Evolutionary conservation across 352 stramenopile genomes (phyloP), one percentile per base, ranked within the genome.

Genomic region (Pythium phragmitis): DNA sequence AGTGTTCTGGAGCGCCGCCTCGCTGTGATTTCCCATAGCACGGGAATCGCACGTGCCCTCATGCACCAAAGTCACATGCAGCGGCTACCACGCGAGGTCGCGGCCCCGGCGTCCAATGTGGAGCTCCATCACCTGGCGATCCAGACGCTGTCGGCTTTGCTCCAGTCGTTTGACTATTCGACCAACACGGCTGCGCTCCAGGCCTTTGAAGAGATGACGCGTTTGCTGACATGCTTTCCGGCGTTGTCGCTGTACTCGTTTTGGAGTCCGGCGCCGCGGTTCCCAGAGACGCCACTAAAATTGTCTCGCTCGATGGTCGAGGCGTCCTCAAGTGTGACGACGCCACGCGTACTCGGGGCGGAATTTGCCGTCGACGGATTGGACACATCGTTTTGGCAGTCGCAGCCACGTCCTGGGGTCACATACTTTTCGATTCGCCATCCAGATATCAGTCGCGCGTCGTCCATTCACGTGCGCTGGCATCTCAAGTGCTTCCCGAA

Each of bases 111-210:
- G 4, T 46, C 52, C 0, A 87, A 85, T 21, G 60, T 92, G 26
- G 83, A 94, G 57, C 70, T 96, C 1, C 87, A 96, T 41, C 82
- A 96, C 63, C 70, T 96, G 33, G 87, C 83, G 2, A 94, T 96
- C 37, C 85, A 91, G 55, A 92, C 85, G 30, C 72, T 96, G 4
- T 83, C 78, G 23, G 82, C 81, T 11, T 54, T 94, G 28, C 68
- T 96, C 8, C 62, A 72, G 19, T 82, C 76, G 21, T 96, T 96
- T 48, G 82, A 96, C 55, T 94, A 85, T 28, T 65, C 52, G 6
- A 76, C 62, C n/a, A 54, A 65, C 17, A 64, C 36, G 21, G 46
- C 21, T 33, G 80, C 85, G 2, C 60, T 84, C 13, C 68, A 73
- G n/a, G 74, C 85, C 2, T 94, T 96, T 57, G 49, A 92, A 66